Evolutionary conservation across 2,329 filamentous ascomycete genomes (phyloP).

Genomic region (Elsinoe fawcettii): DNA sequence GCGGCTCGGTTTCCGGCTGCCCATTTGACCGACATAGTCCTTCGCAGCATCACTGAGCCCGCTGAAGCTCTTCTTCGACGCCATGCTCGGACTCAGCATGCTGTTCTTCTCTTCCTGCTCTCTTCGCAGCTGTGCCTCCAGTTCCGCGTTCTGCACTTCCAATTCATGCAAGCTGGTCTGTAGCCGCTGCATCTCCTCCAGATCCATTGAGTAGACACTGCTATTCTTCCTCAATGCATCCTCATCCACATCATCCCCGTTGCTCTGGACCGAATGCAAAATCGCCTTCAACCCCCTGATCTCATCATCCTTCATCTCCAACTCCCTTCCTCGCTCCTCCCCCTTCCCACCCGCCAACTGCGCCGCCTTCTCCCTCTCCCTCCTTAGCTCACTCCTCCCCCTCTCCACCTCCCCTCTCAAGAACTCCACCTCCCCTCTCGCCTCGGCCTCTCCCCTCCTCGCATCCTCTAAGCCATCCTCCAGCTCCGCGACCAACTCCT

Average conservation of each 20-base stretch:
- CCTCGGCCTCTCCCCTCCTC: conserved; percentile 86
- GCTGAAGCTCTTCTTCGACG: background rate
- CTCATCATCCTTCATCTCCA: conserved; percentile 94
- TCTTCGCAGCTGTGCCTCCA: conserved; percentile 22
- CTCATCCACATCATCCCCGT: background rate
- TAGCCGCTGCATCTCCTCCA: conserved; percentile 51
- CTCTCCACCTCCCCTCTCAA: conserved; percentile 89
- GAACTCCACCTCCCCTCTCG: conserved; percentile 91
- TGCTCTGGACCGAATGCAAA: conserved; percentile 67
- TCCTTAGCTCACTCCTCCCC: conserved; percentile 75
- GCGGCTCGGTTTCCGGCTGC: background rate
- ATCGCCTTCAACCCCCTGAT: conserved; percentile 96
- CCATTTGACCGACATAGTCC: background rate
- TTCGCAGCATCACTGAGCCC: background rate
- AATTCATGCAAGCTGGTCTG: conserved; percentile 37
- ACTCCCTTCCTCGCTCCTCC: conserved; percentile 43
- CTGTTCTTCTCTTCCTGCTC: conserved; percentile 43
- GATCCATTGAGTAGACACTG: conserved; percentile 52
- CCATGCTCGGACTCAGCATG: conserved; percentile 43
- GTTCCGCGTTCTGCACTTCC: conserved; percentile 13
- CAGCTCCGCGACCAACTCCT: conserved; percentile 91
- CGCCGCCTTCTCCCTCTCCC: conserved; percentile 76
- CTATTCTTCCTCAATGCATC: conserved; percentile 57
- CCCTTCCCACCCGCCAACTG: conserved; percentile 46
- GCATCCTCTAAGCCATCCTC: conserved; percentile 96